A percentile compares a stretch with the other conserved stretches of the same genome.
Conservation (phyloP, 164 flowering plant species). For the Tetrastigma voinierianum region DNA sequence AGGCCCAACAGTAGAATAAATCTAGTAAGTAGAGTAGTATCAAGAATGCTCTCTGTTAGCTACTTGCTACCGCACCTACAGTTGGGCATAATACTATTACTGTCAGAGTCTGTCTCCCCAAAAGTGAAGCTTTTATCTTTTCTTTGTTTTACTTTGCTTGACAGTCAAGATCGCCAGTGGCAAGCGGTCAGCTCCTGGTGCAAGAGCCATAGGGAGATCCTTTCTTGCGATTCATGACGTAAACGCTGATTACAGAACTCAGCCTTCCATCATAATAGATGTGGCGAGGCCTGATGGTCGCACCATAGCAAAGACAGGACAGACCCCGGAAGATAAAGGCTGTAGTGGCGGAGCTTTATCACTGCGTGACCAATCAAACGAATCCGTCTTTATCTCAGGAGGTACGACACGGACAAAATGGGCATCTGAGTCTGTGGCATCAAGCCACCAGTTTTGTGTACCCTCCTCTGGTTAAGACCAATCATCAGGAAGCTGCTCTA, state of each 20-base stretch:
- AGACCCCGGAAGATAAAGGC: conserved; percentile 74
- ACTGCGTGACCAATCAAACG: conserved; percentile 77
- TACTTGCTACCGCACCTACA: no score
- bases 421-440: conserved; percentile 80
- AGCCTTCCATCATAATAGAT: conserved; percentile 52
- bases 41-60: no score
- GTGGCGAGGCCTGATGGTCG: conserved; percentile 81
- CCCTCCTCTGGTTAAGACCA: conserved; percentile 86
- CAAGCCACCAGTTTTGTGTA: conserved; percentile 83
- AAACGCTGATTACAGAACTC: no score
- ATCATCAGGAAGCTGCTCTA: conserved; percentile 61
- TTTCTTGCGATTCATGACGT: no score
- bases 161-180: conserved; percentile 62
- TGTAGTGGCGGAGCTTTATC: conserved; percentile 88
- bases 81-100: no score
- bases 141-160: no score
- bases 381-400: conserved; percentile 72
- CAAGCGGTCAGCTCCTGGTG: conserved; percentile 71
- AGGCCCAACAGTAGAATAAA: no score
- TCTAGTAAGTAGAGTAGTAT: no score
- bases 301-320: conserved; percentile 63
- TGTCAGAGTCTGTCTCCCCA: no score
- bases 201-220: conserved; percentile 78
- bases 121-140: no score
- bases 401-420: conserved; percentile 80